Evolutionary conservation across 305 asterid species (phyloP), one percentile per base, ranked within the genome.

Genomic region (Solanum hybrid): DNA sequence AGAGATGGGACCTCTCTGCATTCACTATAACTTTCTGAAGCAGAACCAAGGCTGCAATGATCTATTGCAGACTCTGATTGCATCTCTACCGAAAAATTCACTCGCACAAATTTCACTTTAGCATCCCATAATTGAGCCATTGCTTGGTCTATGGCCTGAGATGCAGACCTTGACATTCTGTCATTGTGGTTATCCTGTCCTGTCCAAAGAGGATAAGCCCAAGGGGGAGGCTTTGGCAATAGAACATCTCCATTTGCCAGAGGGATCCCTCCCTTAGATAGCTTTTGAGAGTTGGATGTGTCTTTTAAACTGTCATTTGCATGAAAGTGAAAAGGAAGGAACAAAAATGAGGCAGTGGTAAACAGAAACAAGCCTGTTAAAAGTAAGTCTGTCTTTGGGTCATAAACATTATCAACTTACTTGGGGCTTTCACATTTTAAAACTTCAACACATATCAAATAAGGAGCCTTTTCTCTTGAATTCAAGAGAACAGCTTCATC

Each of bases 401-500:
- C 88, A 61, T 86, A 86, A 79, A 82, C 75, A 85, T 37, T 89
- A 13, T 90, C 9, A 89, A 89, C 93, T 92, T 92, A 98, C 99
- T 97, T 94, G 91, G 96, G 94, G 90, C 95, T 90, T 91, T 98
- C 99, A 91, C 98, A 91, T 95, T 95, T 96, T 94, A 98, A 92
- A 86, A 97, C 99, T 93, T 98, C 99, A 89, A 98, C 95, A 91
- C 99, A 98, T 83, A 98, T 97, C 94, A 98, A 86, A 93, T 96
- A 98, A 77, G 99, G 99, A 92, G 99, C 99, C 94, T 98, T 98
- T 93, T 98, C 99, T 93, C 99, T 95, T 36, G 99, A 98, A 94
- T 98, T 98, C 93, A 98, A 92, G 88, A 98, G 99, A 87, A 96
- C 97, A 79, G 99, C 99, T 95, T 98, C 99, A 92, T 98, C 98